A percentile compares a stretch with the other conserved stretches of the same genome.
Conservation (phyloP, 2,329 filamentous ascomycete genomes). For the Aspergillus fijiensis region DNA sequence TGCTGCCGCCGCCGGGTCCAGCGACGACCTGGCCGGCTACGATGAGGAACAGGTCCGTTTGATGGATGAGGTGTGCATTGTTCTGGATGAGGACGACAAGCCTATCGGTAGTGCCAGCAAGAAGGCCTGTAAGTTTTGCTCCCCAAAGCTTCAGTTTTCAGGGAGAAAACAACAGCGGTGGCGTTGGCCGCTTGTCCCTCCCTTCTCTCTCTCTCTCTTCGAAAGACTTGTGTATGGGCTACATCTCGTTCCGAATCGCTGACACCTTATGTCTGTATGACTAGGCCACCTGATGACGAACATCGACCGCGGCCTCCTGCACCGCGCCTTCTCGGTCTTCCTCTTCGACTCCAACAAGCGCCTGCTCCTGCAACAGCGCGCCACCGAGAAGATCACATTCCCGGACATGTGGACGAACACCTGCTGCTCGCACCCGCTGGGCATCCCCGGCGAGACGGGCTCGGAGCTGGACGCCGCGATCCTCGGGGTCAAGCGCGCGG, state of each 20-base stretch:
- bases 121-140: slow-evolving; percentile 75
- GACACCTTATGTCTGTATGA: background rate
- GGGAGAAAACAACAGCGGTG: background rate
- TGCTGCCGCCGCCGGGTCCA: slow-evolving; percentile 47
- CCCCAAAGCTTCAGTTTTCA: background rate
- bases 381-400: slow-evolving; percentile 96
- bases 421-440: slow-evolving; percentile 95
- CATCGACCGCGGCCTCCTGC: slow-evolving; percentile 91
- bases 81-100: slow-evolving; percentile 84
- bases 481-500: slow-evolving; percentile 83
- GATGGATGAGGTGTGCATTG: slow-evolving; percentile 99
- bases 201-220: background rate
- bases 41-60: slow-evolving; percentile 96
- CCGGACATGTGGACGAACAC: slow-evolving; percentile 99
- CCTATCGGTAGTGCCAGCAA: slow-evolving; percentile 97
- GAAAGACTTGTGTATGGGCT: background rate
- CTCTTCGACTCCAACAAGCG: slow-evolving; percentile 94
- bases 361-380: slow-evolving; percentile 91
- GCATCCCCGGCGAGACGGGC: slow-evolving; percentile 88
- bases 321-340: slow-evolving; percentile 97
- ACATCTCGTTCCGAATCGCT: background rate
- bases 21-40: slow-evolving; percentile 78
- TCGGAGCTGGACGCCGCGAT: slow-evolving; percentile 76
- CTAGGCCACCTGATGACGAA: slow-evolving; percentile 97
- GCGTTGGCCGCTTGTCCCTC: background rate